Base-by-base conservation (phyloP, 1,284 basidiomycete genomes). In the Pseudozyma sp. region DNA sequence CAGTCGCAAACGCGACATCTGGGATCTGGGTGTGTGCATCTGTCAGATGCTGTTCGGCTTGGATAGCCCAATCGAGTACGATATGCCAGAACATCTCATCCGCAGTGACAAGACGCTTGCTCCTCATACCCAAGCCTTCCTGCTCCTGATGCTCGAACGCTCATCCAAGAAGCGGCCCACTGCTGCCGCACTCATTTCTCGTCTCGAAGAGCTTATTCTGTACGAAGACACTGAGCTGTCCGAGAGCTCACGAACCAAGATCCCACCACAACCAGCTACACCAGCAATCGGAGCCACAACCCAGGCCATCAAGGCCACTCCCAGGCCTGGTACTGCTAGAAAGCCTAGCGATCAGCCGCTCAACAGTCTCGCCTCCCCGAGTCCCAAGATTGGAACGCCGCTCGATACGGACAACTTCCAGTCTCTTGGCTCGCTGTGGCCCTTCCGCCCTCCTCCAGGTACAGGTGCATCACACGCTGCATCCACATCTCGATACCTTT, bases 21-120 rank as follows among this genome's bases (percentile, higher is more conserved):
- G 81, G 77, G 82, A 85, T 48, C 59, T 84, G 1, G 85, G 83
- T 8, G 60, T 82, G 7, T 77, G 72, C 40, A 65, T 65, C 5
- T 75, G 78, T 44, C 83, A 85, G 51, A 83, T 85, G 76, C 67
- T 85, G 1, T 82, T 75, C 45, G 84, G 84, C 1, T n/a, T 71
- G 31, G 70, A 79, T 19, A 70, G 77, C 16, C 6, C 64, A 8
- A 16, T 63, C 25, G 67, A 69, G n/a, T 70, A 67, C 59, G 66
- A 70, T 19, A 18, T 76, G 25, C 82, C 78, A 2, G 79, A 79
- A 48, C 66, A 64, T 31, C 64, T 79, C 11, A 54, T 80, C 14
- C 48, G 64, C 12, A 49, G 47, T 39, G 69, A 34, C 43, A 50
- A 52, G 12, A 49, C 42, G 39, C 55, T 77, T 16, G 66, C 65